These are phyloP conservation scores for Planoprotostelium fungivorum DNA, from an alignment of 78 protist genomes.

Conservation along the genomic window DNA sequence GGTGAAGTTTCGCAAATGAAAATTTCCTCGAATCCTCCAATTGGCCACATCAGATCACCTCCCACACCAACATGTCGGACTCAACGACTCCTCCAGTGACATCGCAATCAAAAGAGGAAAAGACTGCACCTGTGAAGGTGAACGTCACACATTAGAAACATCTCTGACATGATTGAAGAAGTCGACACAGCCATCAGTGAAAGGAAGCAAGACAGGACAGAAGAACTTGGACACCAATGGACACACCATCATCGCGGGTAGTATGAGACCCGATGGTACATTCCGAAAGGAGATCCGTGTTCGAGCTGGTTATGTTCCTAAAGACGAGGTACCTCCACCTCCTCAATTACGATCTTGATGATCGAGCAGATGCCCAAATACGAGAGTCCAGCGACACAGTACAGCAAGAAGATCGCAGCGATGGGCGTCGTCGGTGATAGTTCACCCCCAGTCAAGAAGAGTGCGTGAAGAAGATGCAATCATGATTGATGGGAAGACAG, in stretches of 20 bases:
- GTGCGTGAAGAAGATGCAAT: background rate
- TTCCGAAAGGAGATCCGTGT: slow-evolving; percentile 48
- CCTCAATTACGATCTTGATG: background rate
- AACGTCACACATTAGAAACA: too few relatives aligned
- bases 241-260: slow-evolving; percentile 13
- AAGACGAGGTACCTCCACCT: slow-evolving; percentile 1
- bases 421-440: background rate
- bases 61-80: too few relatives aligned
- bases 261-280: slow-evolving; percentile 56
- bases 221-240: too few relatives aligned
- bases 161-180: too few relatives aligned
- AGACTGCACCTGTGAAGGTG: too few relatives aligned
- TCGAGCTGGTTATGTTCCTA: slow-evolving; percentile 35
- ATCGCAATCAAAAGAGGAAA: too few relatives aligned
- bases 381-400: background rate
- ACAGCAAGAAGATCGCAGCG: background rate
- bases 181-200: too few relatives aligned
- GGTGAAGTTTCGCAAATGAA: too few relatives aligned
- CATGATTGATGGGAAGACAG: background rate
- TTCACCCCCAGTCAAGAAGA: background rate
- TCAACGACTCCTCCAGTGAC: too few relatives aligned
- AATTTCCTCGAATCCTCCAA: too few relatives aligned
- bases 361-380: background rate
- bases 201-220: too few relatives aligned
- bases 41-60: too few relatives aligned